phyloP scores from a whole-genome alignment of 2,329 filamentous ascomycete genomes.

The Lecanosticta acicola region DNA sequence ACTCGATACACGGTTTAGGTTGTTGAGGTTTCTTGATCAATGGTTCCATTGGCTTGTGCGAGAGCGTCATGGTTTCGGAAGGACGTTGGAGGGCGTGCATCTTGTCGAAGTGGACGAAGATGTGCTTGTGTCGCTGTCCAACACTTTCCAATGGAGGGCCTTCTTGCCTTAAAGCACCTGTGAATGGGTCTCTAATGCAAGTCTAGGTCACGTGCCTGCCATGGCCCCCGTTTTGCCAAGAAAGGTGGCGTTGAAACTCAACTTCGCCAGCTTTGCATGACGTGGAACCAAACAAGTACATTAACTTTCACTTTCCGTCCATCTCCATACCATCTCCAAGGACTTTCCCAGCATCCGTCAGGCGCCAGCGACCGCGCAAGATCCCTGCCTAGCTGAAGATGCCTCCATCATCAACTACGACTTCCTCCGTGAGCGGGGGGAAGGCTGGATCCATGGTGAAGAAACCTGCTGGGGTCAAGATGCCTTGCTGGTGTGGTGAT shows the following conservation, averaged over 20 bases:
- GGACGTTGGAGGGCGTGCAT: too few relatives aligned
- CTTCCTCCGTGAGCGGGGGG: slow-evolving; percentile 17
- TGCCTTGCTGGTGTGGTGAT: slow-evolving; percentile 32
- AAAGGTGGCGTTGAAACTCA: background rate
- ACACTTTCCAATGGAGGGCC: too few relatives aligned
- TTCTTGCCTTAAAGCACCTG: background rate
- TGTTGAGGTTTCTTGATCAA: background rate
- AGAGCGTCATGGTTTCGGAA: too few relatives aligned
- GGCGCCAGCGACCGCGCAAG: background rate
- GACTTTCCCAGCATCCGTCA: background rate
- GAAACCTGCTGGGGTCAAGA: slow-evolving; percentile 20
- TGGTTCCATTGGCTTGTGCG: background rate
- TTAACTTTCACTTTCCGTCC: background rate
- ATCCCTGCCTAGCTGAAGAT: slow-evolving; percentile 9
- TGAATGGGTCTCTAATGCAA: background rate
- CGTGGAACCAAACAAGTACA: background rate
- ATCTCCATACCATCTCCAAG: background rate
- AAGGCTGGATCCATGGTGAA: background rate
- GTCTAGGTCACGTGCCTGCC: background rate
- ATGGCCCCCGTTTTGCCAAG: background rate
- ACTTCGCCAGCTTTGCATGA: too few relatives aligned
- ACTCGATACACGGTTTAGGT: slow-evolving; percentile 22
- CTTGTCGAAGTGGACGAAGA: too few relatives aligned
- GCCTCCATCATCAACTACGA: slow-evolving; percentile 26
- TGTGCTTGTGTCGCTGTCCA: too few relatives aligned